Evolutionary conservation across 164 flowering plant species (phyloP), one percentile per base, ranked within the genome.

Genomic region (Warburgia ugandensis): DNA sequence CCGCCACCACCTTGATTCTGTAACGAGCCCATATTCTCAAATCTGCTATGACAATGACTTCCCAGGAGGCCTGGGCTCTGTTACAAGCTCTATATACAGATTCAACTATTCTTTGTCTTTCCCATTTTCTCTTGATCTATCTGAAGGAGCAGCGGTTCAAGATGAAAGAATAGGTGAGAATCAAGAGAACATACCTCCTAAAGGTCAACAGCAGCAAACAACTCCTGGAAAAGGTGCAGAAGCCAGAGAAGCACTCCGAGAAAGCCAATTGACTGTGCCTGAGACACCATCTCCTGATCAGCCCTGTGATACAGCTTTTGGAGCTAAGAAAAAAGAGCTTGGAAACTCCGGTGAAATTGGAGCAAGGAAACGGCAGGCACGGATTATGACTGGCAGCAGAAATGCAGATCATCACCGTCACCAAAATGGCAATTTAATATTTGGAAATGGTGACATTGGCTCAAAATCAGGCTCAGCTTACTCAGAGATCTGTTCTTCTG

Each of bases 281-380:
- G 99, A 94, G 76, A 94, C 99, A 6, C 97, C 99, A 25, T 89
- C 97, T 46, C 97, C 99, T 49, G 97, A 94, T 55, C 95, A 80
- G 54, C 86, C 96, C 48, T 42, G 73, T 61, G 94, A 88, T 44
- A 46, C 32, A n/a, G 68, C 55, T 33, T 61, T 56, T 67, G 78
- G 47, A 35, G 60, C 51, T 14, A 84, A 77, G 51, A 63, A 58
- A 73, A 86, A 82, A 68, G 96, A 84, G 17, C 39, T 50, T 47
- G 94, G 77, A 31, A 75, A 81, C 30, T 48, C 72, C 52, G 48
- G 52, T 54, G 96, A 88, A 51, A 41, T 62, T 37, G 94, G 86
- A 53, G 78, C 72, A 21, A 70, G 80, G 55, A 94, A 88, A 61
- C 60, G 92, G 37, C 72, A 78, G 3, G 31, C 84, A 7, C 72